Evolutionary conservation across 1,284 basidiomycete species (phyloP), one percentile per base, ranked within the genome.

Genomic region (Naganishia cerealis): DNA sequence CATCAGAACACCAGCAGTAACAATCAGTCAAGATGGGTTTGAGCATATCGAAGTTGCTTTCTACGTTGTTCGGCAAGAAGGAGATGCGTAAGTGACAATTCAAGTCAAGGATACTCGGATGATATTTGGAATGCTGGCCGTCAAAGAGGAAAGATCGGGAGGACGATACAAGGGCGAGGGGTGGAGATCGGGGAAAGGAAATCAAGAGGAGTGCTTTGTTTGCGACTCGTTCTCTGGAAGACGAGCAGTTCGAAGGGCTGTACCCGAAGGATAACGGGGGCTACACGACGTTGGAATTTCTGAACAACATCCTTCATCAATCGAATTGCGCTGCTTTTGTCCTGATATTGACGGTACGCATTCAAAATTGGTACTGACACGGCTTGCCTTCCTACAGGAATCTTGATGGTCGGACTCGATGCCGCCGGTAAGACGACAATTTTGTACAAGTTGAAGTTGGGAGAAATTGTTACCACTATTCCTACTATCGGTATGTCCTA

Each of bases 401-500:
- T 86, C 75, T 82, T 88, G 74, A 86, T 86, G 86, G 86, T 99
- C 77, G 92, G 93, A 81, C 90, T 99, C 75, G 94, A 97, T 80
- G 94, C 94, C 75, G 94, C 94, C 75, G 94, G 94, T 71, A 94
- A 95, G 84, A 95, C 92, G 72, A 97, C 96, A 79, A 99, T 98
- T 78, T 85, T 99, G 75, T 98, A 97, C 87, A 98, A 98, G 86
- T 86, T 86, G 74, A 98, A 99, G 86, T 88, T 98, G 67, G 94
- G 94, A 81, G 95, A 98, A 85, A 97, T 95, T 82, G 95, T 99
- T 80, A 98, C 95, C 73, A 98, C 95, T 72, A 98, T 99, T 81
- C 95, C 95, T 70, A 99, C 95, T 78, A 98, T 98, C 81, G 93
- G 94, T 93, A 77, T 78, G 89, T 86, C 43, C 18, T 52, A 4